Base-by-base conservation (phyloP, 352 stramenopile genomes). In the Lagenidium giganteum region DNA sequence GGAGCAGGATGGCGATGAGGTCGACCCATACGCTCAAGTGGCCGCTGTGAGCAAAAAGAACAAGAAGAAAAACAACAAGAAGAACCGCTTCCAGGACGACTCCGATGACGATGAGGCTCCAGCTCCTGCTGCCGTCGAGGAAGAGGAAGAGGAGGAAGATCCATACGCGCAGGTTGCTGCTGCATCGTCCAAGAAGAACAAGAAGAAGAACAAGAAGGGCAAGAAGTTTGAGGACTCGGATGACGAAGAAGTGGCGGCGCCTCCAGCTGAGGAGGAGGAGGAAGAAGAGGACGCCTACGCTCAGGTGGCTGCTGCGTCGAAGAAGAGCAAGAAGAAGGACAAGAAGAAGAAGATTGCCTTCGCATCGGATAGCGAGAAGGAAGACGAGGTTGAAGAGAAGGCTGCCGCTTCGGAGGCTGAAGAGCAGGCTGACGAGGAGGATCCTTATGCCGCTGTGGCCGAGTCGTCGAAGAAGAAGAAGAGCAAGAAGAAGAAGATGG, bases 401-500 rank as follows among this genome's bases (percentile, higher is more conserved):
- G 60, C 48, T 47, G 48, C 60, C 4, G 40, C 61, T 16, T 70
- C 61, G 17, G 48, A 84, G 18, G 61, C 76, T 16, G 61, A 67
- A 20, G 65, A 84, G 21, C 46, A 71, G 5, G 44, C 60, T 17
- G 55, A 64, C 7, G 40, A 65, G 9, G 32, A 47, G 42, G 42
- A 65, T 24, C 31, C 44, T 8, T 42, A 55, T 7, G 33, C 61
- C 12, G 53, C 51, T 18, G 64, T 58, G 13, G 30, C 34, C 5
- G 37, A 61, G 22, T 28, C 42, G 3, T 22, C 12, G 26, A 73
- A 74, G 52, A 85, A 88, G 58, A 87, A 86, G 60, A 87, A 87
- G 61, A 88, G 77, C 47, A 86, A 73, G 33, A 70, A 70, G 62
- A 92, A 93, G 72, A 89, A 93, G 61, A 72, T 72, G 60, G 89